phyloP scores from a whole-genome alignment of 257 asterid species.

The Datura wrightii region DNA sequence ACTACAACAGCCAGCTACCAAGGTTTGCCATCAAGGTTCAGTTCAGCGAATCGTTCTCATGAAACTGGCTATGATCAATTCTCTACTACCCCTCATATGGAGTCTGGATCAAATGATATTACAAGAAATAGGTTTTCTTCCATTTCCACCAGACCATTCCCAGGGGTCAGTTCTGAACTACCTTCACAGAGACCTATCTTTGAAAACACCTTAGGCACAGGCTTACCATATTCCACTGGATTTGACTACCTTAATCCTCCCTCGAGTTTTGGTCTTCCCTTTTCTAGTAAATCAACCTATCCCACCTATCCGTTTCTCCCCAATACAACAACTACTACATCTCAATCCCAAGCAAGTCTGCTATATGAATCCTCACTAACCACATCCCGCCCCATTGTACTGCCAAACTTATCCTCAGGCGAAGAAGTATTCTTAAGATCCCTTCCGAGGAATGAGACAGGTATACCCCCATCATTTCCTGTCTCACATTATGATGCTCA shows the following conservation, averaged over 20 bases:
- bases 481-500: constrained; percentile 44
- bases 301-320: constrained; percentile 40
- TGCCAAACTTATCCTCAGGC: constrained; percentile 40
- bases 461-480: constrained; percentile 49
- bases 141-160: constrained; percentile 38
- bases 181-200: constrained; percentile 41
- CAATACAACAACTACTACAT: constrained; percentile 27
- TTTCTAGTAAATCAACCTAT: constrained; percentile 34
- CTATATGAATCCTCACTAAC: background rate
- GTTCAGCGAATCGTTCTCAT: constrained; percentile 40
- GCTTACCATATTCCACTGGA: constrained; percentile 42
- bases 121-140: constrained; percentile 36
- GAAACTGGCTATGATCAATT: constrained; percentile 39
- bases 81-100: constrained; percentile 41
- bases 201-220: constrained; percentile 42
- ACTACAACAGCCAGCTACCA: constrained; percentile 33
- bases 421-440: constrained; percentile 48
- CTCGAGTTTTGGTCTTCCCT: constrained; percentile 38
- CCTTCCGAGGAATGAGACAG: constrained; percentile 42
- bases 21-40: constrained; percentile 29
- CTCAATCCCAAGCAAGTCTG: background rate
- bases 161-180: constrained; percentile 36
- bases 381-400: constrained; percentile 42
- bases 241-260: constrained; percentile 37
- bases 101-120: constrained; percentile 43